Evolutionary conservation across 169 alveolate genomes (phyloP), one percentile per base, ranked within the genome.

Genomic region (Plasmodium reichenowi): DNA sequence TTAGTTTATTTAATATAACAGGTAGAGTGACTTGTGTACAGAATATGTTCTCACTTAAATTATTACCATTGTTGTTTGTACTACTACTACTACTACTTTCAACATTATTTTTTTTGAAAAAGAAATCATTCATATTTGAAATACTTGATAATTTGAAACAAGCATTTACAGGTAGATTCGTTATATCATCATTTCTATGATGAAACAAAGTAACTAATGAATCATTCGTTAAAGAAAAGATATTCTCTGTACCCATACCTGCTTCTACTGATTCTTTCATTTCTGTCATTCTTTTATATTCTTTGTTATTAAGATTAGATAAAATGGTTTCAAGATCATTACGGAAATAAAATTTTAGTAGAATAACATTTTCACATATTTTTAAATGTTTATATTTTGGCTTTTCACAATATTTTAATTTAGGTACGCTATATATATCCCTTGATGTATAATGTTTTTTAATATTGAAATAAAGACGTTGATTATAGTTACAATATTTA

Each of bases 1-100:
- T 20, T 38, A 20, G 22, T 22, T 24, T 38, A 56, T 62, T 43
- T 48, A 68, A 29, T 24, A 15, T 7, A 12, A 83, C 91, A 20
- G 91, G 91, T 13, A 83, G 12, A 3, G 72, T 38, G 26, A 83
- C 91, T 17, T 68, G 59, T 5, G 85, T 83, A 62, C 91, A 76
- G 70, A 64, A 76, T n/a, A 76, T 52, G 15, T 45, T 13, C 0
- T 76, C 22, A 22, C 24, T 43, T 32, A n/a, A 63, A 32, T 13
- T 2, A n/a, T 13, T 3, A 0, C 5, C n/a, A 22, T 29, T 32
- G 6, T 66, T 43, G 17, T n/a, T 8, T 13, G 13, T 56, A 9
- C 1, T 12, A 5, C 38, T 56, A 9, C 1, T 12, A 5, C 38
- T 29, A 29, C 7, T n/a, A 15, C 15, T 15, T 29, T 72, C 54